Evolutionary conservation across 176 grass and related monocot species (phyloP), one percentile per base, ranked within the genome.

Genomic region (Carex cristatella): DNA sequence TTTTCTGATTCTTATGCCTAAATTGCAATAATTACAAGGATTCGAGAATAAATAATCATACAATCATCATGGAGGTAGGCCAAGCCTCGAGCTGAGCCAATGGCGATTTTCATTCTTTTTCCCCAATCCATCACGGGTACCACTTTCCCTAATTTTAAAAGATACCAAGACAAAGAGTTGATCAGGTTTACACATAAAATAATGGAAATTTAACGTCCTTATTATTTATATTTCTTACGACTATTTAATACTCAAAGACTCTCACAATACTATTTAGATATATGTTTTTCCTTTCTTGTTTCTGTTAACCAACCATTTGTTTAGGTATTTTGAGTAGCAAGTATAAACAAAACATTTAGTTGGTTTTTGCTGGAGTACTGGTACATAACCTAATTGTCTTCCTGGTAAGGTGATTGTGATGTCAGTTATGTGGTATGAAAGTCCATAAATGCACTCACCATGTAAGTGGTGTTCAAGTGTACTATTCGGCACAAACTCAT

Each of bases 11-110:
- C 5, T 77, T 31, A 33, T 83, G 5, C 4, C 61, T 66, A 28
- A 16, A 83, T 30, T 55, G n/a, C 4, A 67, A 83, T 15, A 32
- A 66, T 54, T 31, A 76, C n/a, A 76, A 64, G 3, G 54, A 14
- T 15, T 28, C 11, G n/a, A 3, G 15, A 77, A 38, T 61, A 63
- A 49, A 71, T 48, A 9, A 56, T 54, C 86, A 18, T 91, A 97
- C 94, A 97, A 71, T 97, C 94, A 59, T 97, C 94, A 7, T 97
- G 94, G 1, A 97, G 92, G 59, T 97, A 97, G 0, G 92, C 87
- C 49, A 94, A 61, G 1, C 92, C 94, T 88, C 93, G 90, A 0
- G 92, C 94, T 2, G 92, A 84, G 3, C 94, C 92, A 10, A 93
- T 86, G 49, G 92, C 90, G 2, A 97, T 93, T 76, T 90, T 92